phyloP scores from a whole-genome alignment of 441 rosid genomes.

The Jatropha podagrica region DNA sequence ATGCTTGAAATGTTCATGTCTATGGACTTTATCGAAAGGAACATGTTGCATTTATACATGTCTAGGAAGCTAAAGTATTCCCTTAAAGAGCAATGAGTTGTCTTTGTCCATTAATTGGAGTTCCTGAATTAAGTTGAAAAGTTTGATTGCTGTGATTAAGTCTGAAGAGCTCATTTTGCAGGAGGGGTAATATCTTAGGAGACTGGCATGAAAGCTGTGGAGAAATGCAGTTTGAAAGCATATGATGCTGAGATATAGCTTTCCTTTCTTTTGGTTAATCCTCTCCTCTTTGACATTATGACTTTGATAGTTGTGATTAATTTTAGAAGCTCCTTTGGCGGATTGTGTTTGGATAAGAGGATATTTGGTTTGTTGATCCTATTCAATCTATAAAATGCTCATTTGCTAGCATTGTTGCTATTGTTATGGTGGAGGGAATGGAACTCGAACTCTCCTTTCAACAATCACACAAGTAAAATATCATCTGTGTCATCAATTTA shows the following conservation, averaged over 20 bases:
- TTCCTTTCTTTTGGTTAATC: not conserved
- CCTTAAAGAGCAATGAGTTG: too few relatives aligned
- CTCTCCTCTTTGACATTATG: too few relatives aligned
- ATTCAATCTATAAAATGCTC: not conserved
- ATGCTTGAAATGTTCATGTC: not conserved
- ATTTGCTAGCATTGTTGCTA: not conserved
- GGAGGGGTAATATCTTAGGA: not conserved
- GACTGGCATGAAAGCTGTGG: not conserved
- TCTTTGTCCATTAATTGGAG: too few relatives aligned
- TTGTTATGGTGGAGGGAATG: too few relatives aligned
- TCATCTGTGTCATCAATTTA: too few relatives aligned
- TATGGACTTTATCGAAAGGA: not conserved
- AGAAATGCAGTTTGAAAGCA: not conserved
- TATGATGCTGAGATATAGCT: not conserved
- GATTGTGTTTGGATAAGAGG: too few relatives aligned
- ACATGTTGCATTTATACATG: not conserved
- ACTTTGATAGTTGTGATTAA: too few relatives aligned
- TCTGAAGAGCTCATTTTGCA: not conserved
- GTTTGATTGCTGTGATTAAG: not conserved
- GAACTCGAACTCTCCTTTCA: too few relatives aligned
- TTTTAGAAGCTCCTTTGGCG: too few relatives aligned
- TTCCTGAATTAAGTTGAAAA: not conserved
- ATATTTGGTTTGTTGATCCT: too few relatives aligned
- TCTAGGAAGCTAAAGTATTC: not conserved
- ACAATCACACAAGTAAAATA: too few relatives aligned